Evolutionary conservation across 208 protist species (phyloP).

Genomic region (Leishmania martiniquensis): DNA sequence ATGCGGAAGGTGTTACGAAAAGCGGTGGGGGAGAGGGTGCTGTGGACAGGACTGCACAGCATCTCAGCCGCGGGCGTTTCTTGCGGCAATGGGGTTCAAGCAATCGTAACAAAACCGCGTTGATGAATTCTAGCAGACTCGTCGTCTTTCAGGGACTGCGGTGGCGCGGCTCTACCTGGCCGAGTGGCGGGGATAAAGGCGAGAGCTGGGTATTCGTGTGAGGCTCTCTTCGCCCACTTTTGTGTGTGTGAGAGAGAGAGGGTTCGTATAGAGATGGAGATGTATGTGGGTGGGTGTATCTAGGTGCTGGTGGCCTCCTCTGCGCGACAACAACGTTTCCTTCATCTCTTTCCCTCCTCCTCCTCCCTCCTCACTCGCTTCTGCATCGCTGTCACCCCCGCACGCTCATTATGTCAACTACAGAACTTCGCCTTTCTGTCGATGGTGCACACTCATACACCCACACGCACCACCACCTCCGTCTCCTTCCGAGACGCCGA

Average conservation of each 20-base stretch:
- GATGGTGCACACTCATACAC: no score
- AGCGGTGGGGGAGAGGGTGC: no score
- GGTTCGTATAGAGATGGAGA: conserved; percentile 5
- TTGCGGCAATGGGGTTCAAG: background rate
- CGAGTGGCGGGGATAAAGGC: background rate
- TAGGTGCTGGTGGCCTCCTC: background rate
- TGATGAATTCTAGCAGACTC: background rate
- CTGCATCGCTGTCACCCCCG: no score
- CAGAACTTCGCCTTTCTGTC: background rate
- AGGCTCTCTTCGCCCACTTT: background rate
- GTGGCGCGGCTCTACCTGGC: background rate
- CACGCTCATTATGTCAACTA: background rate
- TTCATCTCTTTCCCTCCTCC: background rate
- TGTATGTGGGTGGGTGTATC: conserved; percentile 1
- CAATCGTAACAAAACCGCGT: background rate
- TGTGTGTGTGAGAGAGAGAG: background rate
- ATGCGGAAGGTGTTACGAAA: background rate
- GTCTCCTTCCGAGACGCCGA: background rate
- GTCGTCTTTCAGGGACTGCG: background rate
- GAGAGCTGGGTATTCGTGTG: background rate
- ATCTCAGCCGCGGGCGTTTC: background rate
- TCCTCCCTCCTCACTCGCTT: background rate
- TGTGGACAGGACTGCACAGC: background rate
- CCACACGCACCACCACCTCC: background rate
- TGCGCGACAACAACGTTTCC: background rate